Base-by-base conservation (phyloP, 2,329 filamentous ascomycete genomes). In the Ophiosphaerella narmari region DNA sequence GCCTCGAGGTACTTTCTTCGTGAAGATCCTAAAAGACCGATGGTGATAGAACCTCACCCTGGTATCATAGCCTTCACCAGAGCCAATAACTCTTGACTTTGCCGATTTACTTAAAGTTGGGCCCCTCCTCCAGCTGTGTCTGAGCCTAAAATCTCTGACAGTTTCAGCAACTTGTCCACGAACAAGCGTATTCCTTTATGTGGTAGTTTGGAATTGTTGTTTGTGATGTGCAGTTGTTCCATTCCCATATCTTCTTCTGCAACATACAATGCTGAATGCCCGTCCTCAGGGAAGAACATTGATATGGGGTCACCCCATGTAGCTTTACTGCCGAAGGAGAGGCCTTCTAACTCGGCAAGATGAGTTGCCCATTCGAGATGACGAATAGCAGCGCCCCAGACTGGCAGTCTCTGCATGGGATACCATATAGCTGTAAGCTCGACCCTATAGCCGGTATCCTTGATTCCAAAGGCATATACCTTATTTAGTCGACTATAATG, bases 301-400 rank as follows among this genome's bases (percentile, higher is more conserved):
- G 51, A 18, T 7, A 70, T 31, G 0, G 43, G 55, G 14, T 70
- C 38, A 4, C 52, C 55, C 60, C 65, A 71, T 4, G 45, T 32
- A n/a, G 57, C 67, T 13, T 48, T 46, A 7, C 50, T 39, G 14
- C 68, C 69, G 7, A 53, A 41, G 7, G 55, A 50, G 1, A 72
- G 60, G 8, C 47, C 35, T 38, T 71, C 68, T 4, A 71, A 51
- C 23, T 63, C 51, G 8, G 55, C 52, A 7, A 72, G 60, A 41
- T 65, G 65, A 2, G 49, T 59, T 3, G 48, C 53, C 69, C 69
- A 72, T 13, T 70, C 63, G 2, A 32, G 48, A 35, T 71, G 69
- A 34, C 66, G 67, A 13, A 72, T 52, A 26, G 50, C 48, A 14
- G 71, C 50, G 13, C 67, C 67, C 68, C 68, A 72, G 39, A 63